A percentile compares a stretch with the other conserved stretches of the same genome.
phyloP scores from a whole-genome alignment of 805 yeast genomes.

The Saccharomyces kudriavzevii region DNA sequence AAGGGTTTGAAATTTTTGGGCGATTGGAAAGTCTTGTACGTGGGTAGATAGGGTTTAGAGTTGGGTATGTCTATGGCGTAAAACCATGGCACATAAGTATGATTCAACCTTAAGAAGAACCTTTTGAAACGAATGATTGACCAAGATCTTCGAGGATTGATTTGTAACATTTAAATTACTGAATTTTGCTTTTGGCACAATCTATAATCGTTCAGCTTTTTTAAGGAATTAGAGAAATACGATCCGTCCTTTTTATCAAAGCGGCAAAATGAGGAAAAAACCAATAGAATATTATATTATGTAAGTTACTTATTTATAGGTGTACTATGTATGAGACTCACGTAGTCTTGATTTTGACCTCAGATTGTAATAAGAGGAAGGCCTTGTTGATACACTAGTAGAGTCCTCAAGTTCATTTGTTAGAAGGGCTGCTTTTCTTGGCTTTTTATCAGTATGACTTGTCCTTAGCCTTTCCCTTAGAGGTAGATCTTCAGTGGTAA shows the following conservation, averaged over 20 bases:
- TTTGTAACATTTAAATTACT: not conserved
- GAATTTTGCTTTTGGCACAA: no score
- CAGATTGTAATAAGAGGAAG: constrained; percentile 26
- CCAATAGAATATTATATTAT: not conserved
- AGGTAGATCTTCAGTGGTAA: not conserved
- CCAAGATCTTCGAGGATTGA: not conserved
- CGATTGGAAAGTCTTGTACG: constrained; percentile 41
- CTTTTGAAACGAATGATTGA: not conserved
- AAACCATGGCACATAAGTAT: constrained; percentile 45
- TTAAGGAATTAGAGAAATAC: not conserved
- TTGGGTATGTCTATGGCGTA: constrained; percentile 75
- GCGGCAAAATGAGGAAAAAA: not conserved
- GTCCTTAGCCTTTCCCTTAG: constrained; percentile 15
- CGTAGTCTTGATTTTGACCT: constrained; percentile 28
- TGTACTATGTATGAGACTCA: not conserved
- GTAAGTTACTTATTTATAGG: not conserved
- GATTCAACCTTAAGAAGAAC: not conserved
- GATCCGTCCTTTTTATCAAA: not conserved
- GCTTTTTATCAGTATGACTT: constrained; percentile 23
- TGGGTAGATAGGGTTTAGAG: constrained; percentile 53
- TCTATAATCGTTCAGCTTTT: not conserved
- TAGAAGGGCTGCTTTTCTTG: constrained; percentile 5
- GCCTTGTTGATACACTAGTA: not conserved
- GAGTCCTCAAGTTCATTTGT: not conserved
- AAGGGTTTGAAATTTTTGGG: constrained; percentile 64